Evolutionary conservation across 257 asterid genomes (phyloP), one percentile per base, ranked within the genome.

Genomic region (Gentiana dahurica): DNA sequence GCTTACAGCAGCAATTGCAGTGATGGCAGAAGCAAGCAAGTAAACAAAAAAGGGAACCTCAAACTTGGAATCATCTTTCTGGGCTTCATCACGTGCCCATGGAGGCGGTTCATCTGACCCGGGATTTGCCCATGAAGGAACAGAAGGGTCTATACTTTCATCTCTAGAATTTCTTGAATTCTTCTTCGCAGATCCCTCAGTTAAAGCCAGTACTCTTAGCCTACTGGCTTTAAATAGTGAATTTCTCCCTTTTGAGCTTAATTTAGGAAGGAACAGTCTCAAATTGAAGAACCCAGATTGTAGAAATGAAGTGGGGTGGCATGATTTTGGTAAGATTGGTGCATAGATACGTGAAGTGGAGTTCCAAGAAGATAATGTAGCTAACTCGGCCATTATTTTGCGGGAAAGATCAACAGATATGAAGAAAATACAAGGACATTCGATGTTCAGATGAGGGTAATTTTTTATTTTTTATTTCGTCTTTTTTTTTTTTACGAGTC

Each of bases 1-100:
- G 3, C 38, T 68, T 80, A 91, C 98, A 72, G 98, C 97, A 24
- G 97, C 98, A 75, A 87, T 88, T 67, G 98, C 98, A 35, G 91
- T 76, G 63, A 92, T 41, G 39, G 94, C 81, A 34, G 98, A 92
- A 35, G 95, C 89, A 64, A 92, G 86, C 80, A 92, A 74, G 84
- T 92, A 92, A 38, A 66, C 93, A 68, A 15, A 58, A 80, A 78
- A 92, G 56, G 97, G 98, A 60, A 77, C 55, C 71, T 88, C 75
- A 63, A 75, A 56, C 55, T 71, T 68, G 7, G 95, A 63, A 49
- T 85, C 66, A 2, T 79, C 89, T 36, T 66, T 72, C 71, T 78
- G 89, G 62, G 91, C 24, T 65, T 83, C 97, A 59, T 79, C 62
- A 34, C 85, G 78, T 49, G 95, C 95, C 97, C 98, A 92, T 5